Percentiles rank a stretch among this genome's conserved stretches.
Conservation (phyloP, 805 yeast species). For the Lachancea sp. region DNA sequence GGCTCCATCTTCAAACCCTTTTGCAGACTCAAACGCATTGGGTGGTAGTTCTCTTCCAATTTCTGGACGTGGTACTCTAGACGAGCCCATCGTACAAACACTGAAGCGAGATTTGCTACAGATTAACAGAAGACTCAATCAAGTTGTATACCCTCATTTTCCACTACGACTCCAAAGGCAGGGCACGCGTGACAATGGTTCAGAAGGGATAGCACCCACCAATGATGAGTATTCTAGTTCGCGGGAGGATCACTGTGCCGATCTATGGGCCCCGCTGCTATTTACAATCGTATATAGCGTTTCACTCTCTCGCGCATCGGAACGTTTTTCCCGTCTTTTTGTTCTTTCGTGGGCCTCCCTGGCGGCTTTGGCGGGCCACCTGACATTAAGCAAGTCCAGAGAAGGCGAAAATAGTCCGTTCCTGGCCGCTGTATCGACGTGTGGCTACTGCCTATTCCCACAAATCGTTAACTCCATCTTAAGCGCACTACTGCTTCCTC, state of each 20-base stretch:
- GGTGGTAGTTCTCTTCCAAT: not conserved
- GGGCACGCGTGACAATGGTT: not conserved
- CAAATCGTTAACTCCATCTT: slow-evolving; percentile 26
- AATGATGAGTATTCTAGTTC: not conserved
- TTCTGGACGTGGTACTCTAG: slow-evolving; percentile 29
- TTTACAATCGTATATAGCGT: slow-evolving; percentile 29
- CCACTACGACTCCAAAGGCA: slow-evolving; percentile 8
- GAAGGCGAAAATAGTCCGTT: slow-evolving; percentile 19
- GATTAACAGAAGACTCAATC: slow-evolving; percentile 28
- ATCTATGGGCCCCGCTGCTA: slow-evolving; percentile 34
- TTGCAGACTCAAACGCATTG: not conserved
- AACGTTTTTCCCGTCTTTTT: slow-evolving; percentile 30
- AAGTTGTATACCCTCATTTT: slow-evolving; percentile 32
- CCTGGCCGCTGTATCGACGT: slow-evolving; percentile 29
- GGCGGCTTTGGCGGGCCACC: slow-evolving; percentile 27
- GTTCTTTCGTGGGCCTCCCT: slow-evolving; percentile 28
- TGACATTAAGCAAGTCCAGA: slow-evolving; percentile 24
- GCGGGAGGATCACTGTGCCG: slow-evolving; percentile 13
- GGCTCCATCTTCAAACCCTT: not conserved
- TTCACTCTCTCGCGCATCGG: slow-evolving; percentile 25
- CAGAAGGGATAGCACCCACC: not conserved
- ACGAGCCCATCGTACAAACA: slow-evolving; percentile 27
- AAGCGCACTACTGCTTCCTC: slow-evolving; percentile 25
- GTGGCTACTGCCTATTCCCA: slow-evolving; percentile 33
- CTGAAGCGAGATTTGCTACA: slow-evolving; percentile 28